phyloP scores from a whole-genome alignment of 345 rosid genomes.

The Eucalyptus marginata region DNA sequence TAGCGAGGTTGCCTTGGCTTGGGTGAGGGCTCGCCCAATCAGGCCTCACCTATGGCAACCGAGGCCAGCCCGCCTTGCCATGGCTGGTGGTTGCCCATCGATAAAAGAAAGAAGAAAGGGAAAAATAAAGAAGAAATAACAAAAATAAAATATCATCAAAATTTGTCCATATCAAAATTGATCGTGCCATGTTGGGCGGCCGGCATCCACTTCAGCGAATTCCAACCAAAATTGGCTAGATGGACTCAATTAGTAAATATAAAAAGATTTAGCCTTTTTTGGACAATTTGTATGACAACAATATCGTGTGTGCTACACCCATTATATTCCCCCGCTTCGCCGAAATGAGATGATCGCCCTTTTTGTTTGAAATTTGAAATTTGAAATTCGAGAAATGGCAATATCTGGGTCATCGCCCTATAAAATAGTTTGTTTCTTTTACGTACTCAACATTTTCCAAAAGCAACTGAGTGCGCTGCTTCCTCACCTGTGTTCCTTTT shows the following conservation, averaged over 20 bases:
- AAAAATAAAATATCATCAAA: too few relatives aligned
- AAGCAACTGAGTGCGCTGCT: background rate
- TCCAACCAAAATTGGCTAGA: too few relatives aligned
- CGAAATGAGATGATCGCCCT: background rate
- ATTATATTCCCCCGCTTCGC: background rate
- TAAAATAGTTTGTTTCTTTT: background rate
- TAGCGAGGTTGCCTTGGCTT: too few relatives aligned
- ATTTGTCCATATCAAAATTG: too few relatives aligned
- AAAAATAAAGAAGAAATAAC: too few relatives aligned
- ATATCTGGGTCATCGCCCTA: background rate
- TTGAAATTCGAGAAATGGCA: background rate
- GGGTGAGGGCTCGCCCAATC: too few relatives aligned
- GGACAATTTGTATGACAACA: background rate
- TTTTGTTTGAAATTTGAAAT: background rate
- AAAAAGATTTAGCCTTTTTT: too few relatives aligned
- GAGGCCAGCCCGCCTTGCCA: too few relatives aligned
- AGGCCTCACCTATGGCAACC: fast-evolving
- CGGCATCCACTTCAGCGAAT: too few relatives aligned
- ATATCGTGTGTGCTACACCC: background rate
- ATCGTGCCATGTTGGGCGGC: fast-evolving
- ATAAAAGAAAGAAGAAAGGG: too few relatives aligned
- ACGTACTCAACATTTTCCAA: background rate
- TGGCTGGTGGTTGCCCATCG: too few relatives aligned
- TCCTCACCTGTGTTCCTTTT: background rate
- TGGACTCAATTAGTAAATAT: too few relatives aligned